Percentiles rank a stretch among this genome's conserved stretches.
phyloP scores from a whole-genome alignment of 495 filamentous ascomycete genomes.

The Hypoxylon lienhwacheense region DNA sequence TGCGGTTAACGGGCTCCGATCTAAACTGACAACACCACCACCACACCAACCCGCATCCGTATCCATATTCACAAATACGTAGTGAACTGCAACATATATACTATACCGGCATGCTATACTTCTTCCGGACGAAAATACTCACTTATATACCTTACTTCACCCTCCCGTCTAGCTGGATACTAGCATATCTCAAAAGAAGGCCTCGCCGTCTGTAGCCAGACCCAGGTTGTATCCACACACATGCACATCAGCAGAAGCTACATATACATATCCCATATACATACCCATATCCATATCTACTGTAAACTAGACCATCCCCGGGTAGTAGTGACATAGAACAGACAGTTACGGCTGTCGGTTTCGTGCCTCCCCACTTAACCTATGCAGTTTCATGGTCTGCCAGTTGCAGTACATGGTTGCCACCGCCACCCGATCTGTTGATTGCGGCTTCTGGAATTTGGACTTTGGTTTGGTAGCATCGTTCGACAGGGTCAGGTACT shows the following conservation, averaged over 20 bases:
- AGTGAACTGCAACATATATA: conserved; percentile 14
- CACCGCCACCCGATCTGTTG: conserved; percentile 40
- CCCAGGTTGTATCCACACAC: conserved; percentile 34
- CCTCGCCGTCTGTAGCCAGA: conserved; percentile 28
- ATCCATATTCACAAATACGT: conserved; percentile 5
- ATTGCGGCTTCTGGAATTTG: conserved; percentile 36
- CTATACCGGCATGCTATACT: conserved; percentile 20
- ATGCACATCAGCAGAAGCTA: conserved; percentile 37
- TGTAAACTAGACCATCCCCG: conserved; percentile 14
- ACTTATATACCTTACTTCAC: conserved; percentile 6
- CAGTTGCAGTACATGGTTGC: conserved; percentile 24
- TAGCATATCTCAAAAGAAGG: conserved; percentile 14
- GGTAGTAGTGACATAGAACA: conserved; percentile 25
- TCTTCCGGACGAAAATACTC: conserved; percentile 5
- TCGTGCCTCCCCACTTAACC: conserved; percentile 35
- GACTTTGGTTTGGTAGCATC: conserved; percentile 24
- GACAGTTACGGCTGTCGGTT: conserved; percentile 35
- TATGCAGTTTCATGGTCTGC: conserved; percentile 33
- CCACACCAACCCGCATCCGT: conserved; percentile 1
- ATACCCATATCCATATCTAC: too few species aligned
- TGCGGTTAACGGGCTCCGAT: conserved; percentile 36
- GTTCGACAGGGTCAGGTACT: conserved; percentile 35
- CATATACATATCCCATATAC: conserved; percentile 22
- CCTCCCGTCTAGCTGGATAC: conserved; percentile 27
- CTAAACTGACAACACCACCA: conserved; percentile 29